Percentiles rank a stretch among this genome's conserved stretches.
These are phyloP conservation scores for Trypanosoma grayi DNA, from an alignment of 208 protist genomes.

Conservation along the genomic window DNA sequence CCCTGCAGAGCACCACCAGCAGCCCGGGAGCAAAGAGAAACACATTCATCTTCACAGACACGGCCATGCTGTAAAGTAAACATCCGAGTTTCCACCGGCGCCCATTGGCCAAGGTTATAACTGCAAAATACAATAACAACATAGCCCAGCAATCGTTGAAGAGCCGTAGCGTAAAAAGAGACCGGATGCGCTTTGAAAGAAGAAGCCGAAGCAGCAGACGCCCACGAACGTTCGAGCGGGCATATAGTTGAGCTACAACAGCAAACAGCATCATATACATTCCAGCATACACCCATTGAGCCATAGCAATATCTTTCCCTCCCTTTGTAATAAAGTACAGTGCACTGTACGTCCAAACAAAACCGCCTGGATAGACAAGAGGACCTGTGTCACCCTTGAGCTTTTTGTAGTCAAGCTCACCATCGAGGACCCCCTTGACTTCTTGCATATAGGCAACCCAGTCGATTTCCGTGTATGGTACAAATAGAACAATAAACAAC, in stretches of 20 bases:
- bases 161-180: conserved; percentile 80
- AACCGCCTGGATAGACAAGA: conserved; percentile 89
- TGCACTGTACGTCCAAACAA: conserved; percentile 83
- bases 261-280: conserved; percentile 67
- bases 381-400: conserved; percentile 80
- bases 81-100: conserved; percentile 57
- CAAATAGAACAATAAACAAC: conserved; percentile 26
- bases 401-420: conserved; percentile 77
- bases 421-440: conserved; percentile 67
- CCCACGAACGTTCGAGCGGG: conserved; percentile 26
- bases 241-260: conserved; percentile 50
- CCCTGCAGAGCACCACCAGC: conserved; percentile 54
- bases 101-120: conserved; percentile 41
- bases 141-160: conserved; percentile 92
- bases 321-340: conserved; percentile 76
- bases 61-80: conserved; percentile 73
- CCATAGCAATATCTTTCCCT: conserved; percentile 56
- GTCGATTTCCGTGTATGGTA: conserved; percentile 88
- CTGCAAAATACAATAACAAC: conserved; percentile 66
- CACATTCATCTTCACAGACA: conserved; percentile 97
- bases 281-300: conserved; percentile 70
- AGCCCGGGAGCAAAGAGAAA: conserved; percentile 92
- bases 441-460: conserved; percentile 92
- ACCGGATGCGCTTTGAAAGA: conserved; percentile 81
- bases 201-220: conserved; percentile 43